Percentiles rank a stretch among this genome's conserved stretches.
These are phyloP conservation scores for Cnidoscolus chayamansa DNA, from an alignment of 441 rosid species.

Conservation along the genomic window DNA sequence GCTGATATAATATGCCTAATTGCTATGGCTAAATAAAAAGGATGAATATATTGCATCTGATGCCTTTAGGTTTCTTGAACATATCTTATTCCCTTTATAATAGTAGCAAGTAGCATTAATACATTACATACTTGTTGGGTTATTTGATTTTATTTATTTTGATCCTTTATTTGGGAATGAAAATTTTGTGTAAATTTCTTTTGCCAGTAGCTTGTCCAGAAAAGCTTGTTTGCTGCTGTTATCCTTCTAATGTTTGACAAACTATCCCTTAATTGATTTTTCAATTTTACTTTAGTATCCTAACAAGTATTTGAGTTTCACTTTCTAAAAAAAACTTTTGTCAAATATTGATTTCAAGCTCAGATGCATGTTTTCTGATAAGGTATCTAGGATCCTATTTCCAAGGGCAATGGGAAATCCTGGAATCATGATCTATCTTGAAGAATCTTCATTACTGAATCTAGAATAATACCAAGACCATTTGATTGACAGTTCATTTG, in stretches of 20 bases:
- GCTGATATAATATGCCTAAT: constrained; percentile 19
- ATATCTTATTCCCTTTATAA: not conserved
- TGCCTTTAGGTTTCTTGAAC: not conserved
- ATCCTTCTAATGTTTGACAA: not conserved
- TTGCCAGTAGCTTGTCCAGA: not conserved
- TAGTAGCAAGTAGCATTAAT: not conserved
- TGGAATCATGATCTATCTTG: not conserved
- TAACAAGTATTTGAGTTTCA: not conserved
- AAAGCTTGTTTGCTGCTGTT: too few species aligned
- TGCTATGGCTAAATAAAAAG: constrained; percentile 14
- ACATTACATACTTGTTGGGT: not conserved
- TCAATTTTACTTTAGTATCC: not conserved
- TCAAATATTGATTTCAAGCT: not conserved
- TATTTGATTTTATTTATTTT: not conserved
- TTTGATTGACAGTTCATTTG: not conserved
- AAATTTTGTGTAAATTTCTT: not conserved
- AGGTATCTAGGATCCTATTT: not conserved
- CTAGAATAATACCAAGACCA: not conserved
- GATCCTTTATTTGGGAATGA: not conserved
- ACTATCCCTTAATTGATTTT: not conserved
- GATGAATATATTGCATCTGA: not conserved
- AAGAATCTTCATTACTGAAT: not conserved
- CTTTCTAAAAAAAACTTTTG: not conserved
- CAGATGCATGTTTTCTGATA: not conserved
- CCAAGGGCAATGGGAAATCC: not conserved